Evolutionary conservation across 768 basidiomycete genomes (phyloP).

Genomic region (Boletus speciosus): DNA sequence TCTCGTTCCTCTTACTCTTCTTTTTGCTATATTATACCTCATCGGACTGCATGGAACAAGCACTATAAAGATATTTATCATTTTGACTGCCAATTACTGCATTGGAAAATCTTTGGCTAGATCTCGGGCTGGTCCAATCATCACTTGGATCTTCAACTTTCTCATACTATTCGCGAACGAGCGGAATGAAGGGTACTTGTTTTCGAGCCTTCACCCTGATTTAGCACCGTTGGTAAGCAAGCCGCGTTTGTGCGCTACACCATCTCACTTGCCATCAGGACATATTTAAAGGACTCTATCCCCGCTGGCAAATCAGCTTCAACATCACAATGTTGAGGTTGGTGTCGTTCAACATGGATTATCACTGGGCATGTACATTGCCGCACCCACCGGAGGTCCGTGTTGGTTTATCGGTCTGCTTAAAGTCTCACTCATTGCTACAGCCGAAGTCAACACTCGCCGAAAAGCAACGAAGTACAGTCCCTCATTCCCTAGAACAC

Average conservation of each 20-base stretch:
- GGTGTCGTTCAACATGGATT: conserved; percentile 91
- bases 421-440: conserved; percentile 2
- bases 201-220: conserved; percentile 50
- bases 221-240: conserved; percentile 60
- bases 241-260: background rate
- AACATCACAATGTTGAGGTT: conserved; percentile 96
- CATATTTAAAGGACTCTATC: conserved; percentile 66
- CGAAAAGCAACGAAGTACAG: conserved; percentile 59
- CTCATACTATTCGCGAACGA: conserved; percentile 76
- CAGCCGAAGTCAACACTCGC: conserved; percentile 34
- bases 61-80: conserved; percentile 68
- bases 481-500: conserved; percentile 50
- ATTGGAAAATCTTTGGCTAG: conserved; percentile 48
- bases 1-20: conserved; percentile 55
- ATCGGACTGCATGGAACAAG: conserved; percentile 78
- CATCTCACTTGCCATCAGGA: conserved; percentile 45
- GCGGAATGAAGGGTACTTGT: conserved; percentile 67
- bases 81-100: conserved; percentile 67
- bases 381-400: conserved; percentile 43
- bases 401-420: background rate
- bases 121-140: conserved; percentile 44
- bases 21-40: conserved; percentile 63
- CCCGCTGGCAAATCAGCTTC: conserved; percentile 91
- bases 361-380: conserved; percentile 71
- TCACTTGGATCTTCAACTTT: conserved; percentile 79